A percentile compares a stretch with the other conserved stretches of the same genome.
Evolutionary conservation across 768 basidiomycete species (phyloP).

Genomic region (Amanita pseudoporphyria): DNA sequence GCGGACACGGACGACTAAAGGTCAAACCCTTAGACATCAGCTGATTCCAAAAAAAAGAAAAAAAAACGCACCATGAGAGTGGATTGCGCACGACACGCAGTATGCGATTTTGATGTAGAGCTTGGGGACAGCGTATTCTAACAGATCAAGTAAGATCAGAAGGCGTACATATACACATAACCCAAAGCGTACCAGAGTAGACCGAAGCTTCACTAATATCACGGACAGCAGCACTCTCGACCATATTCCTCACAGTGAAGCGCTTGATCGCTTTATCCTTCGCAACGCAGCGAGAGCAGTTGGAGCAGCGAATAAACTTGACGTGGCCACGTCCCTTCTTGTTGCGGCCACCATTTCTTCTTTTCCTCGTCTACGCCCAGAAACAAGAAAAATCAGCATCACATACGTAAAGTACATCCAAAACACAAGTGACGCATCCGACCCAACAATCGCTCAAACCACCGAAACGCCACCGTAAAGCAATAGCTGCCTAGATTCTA

Average conservation of each 20-base stretch:
- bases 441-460: slow-evolving; percentile 17
- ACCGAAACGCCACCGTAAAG: slow-evolving; percentile 10
- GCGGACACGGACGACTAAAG: slow-evolving; percentile 93
- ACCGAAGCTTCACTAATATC: slow-evolving; percentile 96
- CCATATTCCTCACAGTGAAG: slow-evolving; percentile 99
- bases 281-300: slow-evolving; percentile 95
- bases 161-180: not conserved
- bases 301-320: slow-evolving; percentile 92
- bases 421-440: slow-evolving; percentile 25
- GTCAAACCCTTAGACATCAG: slow-evolving; percentile 1
- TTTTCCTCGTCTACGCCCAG: slow-evolving; percentile 75
- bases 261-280: slow-evolving; percentile 99
- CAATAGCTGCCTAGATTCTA: not conserved
- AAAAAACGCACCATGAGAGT: slow-evolving; percentile 78
- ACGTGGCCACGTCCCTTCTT: slow-evolving; percentile 99
- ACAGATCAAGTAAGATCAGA: slow-evolving; percentile 1
- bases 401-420: slow-evolving; percentile 22
- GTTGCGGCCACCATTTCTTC: slow-evolving; percentile 99
- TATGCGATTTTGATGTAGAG: slow-evolving; percentile 98
- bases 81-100: slow-evolving; percentile 98
- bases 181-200: slow-evolving; percentile 61
- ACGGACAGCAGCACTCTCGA: slow-evolving; percentile 95
- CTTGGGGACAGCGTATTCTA: slow-evolving; percentile 95
- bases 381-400: slow-evolving; percentile 7
- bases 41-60: not conserved